A percentile compares a stretch with the other conserved stretches of the same genome.
Evolutionary conservation across 805 yeast genomes (phyloP).

Genomic region (Starmera caribaea): DNA sequence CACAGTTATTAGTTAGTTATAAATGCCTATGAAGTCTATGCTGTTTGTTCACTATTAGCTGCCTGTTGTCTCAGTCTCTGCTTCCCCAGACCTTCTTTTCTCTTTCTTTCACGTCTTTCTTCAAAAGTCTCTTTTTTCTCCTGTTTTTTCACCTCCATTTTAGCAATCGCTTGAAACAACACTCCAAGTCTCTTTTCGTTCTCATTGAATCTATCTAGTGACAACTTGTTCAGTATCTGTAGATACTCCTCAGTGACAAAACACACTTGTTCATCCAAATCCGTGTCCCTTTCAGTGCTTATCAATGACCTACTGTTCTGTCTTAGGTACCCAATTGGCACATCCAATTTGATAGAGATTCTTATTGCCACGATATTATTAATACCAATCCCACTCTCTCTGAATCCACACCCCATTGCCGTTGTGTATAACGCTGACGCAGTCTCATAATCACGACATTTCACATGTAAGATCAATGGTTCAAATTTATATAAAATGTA

Average conservation of each 20-base stretch:
- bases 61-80: conserved; percentile 11
- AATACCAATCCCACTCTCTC: conserved; percentile 81
- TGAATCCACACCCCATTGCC: conserved; percentile 79
- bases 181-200: conserved; percentile 48
- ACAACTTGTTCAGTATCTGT: conserved; percentile 38
- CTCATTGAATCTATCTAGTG: conserved; percentile 56
- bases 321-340: conserved; percentile 58
- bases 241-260: conserved; percentile 48
- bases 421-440: conserved; percentile 57
- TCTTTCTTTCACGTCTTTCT: conserved; percentile 44
- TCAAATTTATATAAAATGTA: conserved; percentile 71
- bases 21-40: neutral
- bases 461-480: conserved; percentile 77
- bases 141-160: conserved; percentile 12
- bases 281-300: neutral
- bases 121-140: conserved; percentile 39
- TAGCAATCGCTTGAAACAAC: conserved; percentile 33
- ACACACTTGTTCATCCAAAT: conserved; percentile 21
- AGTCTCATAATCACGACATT: conserved; percentile 49
- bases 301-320: conserved; percentile 5
- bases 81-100: conserved; percentile 31
- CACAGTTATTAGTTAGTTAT: neutral
- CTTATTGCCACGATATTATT: conserved; percentile 73
- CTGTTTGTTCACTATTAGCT: neutral
- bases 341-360: conserved; percentile 62